A percentile compares a stretch with the other conserved stretches of the same genome.
phyloP scores from a whole-genome alignment of 805 yeast genomes.

The Candida glaebosa region DNA sequence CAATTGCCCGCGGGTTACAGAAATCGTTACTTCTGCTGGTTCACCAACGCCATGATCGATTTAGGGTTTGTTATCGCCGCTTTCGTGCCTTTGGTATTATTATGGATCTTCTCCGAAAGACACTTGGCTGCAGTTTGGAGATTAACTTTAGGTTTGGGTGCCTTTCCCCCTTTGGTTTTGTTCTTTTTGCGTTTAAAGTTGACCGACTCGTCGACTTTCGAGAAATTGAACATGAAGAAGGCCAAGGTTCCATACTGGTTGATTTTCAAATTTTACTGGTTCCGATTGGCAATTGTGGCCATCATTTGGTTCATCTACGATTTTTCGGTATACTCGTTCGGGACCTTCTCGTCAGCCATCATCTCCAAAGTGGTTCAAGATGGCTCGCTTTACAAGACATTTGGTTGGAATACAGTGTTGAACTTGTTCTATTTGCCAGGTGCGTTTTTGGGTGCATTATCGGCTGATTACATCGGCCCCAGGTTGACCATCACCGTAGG shows the following conservation, averaged over 20 bases:
- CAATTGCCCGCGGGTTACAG: conserved; percentile 76
- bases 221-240: conserved; percentile 64
- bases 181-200: conserved; percentile 75
- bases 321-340: conserved; percentile 83
- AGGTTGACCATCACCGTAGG: conserved; percentile 73
- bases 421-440: conserved; percentile 91
- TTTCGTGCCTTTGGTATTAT: conserved; percentile 79
- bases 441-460: conserved; percentile 77
- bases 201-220: conserved; percentile 69
- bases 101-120: conserved; percentile 73
- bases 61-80: conserved; percentile 79
- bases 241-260: conserved; percentile 64
- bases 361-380: conserved; percentile 47
- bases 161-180: conserved; percentile 76
- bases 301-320: conserved; percentile 90
- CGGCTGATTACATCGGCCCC: conserved; percentile 91
- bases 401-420: conserved; percentile 91
- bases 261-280: conserved; percentile 79
- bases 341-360: conserved; percentile 76
- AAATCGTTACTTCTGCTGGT: conserved; percentile 86
- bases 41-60: conserved; percentile 87
- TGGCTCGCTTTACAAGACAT: conserved; percentile 52
- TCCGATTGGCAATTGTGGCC: conserved; percentile 66
- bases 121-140: conserved; percentile 89
- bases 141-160: conserved; percentile 85